Evolutionary conservation across 768 basidiomycete genomes (phyloP).

Genomic region (Boletales sp.): DNA sequence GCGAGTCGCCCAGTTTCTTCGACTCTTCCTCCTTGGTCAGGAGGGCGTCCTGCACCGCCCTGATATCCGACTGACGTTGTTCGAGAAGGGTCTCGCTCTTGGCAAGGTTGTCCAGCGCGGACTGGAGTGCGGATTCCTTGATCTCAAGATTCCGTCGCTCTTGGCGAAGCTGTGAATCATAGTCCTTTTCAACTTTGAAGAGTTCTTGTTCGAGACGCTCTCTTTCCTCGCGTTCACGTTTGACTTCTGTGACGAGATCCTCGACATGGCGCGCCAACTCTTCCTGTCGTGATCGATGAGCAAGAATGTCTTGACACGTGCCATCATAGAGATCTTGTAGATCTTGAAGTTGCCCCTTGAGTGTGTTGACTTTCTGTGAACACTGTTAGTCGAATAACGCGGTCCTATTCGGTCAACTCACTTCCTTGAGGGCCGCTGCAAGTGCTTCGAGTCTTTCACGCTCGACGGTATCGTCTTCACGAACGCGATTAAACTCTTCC

Average conservation of each 20-base stretch:
- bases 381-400: neutral
- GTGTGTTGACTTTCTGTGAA: constrained; percentile 59
- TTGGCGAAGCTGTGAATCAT: constrained; percentile 56
- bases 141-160: constrained; percentile 64
- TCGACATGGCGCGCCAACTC: constrained; percentile 74
- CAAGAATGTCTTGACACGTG: constrained; percentile 58
- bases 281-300: constrained; percentile 69
- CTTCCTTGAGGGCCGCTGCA: constrained; percentile 77
- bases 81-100: constrained; percentile 59
- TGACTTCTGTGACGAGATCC: constrained; percentile 60
- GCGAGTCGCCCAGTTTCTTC: constrained; percentile 77
- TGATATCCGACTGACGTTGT: constrained; percentile 74
- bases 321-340: constrained; percentile 63
- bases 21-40: constrained; percentile 70
- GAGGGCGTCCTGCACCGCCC: constrained; percentile 68
- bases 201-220: constrained; percentile 54
- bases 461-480: constrained; percentile 74
- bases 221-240: constrained; percentile 54
- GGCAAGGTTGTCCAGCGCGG: constrained; percentile 58
- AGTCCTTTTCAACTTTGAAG: constrained; percentile 54
- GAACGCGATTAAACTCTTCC: constrained; percentile 63
- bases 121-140: constrained; percentile 66
- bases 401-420: constrained; percentile 23
- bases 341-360: constrained; percentile 67
- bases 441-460: constrained; percentile 65